Evolutionary conservation across 306 rosid species (phyloP), one percentile per base, ranked within the genome.

Genomic region (Abrus precatorius): DNA sequence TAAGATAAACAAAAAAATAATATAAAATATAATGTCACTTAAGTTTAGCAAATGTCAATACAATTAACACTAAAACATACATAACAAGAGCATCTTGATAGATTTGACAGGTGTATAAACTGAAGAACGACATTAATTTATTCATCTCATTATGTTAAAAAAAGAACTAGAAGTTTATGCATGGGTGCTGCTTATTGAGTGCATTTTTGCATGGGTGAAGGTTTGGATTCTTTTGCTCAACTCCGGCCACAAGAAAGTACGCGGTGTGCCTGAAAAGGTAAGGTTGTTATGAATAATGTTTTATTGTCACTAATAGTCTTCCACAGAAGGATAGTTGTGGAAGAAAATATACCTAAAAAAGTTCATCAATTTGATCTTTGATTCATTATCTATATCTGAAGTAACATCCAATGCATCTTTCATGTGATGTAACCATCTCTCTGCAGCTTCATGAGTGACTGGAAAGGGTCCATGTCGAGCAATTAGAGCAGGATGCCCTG

Each of bases 401-500:
- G 88, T 88, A 70, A 49, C 80, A 66, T 91, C 94, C 81, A 93
- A 59, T 68, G 97, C 97, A 79, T 88, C 89, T 66, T 87, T 87
- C 98, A 95, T 95, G 78, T 95, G 99, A 86, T 82, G 79, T 74
- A 91, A 47, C 98, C 99, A 95, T 82, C 94, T 93, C 86, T 88
- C 91, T 0, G 96, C 98, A 44, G 94, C 96, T 81, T 82, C 75
- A 49, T 78, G 95, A 0, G 98, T 93, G 30, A 95, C 87, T 0
- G 92, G 89, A 86, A 95, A 95, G 54, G 95, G 90, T 29, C 95
- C 88, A 79, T 95, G 98, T 38, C 99, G 87, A 4, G 82, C 93
- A 44, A 93, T 93, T 70, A 95, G 89, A 66, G 99, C 97, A 71
- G 99, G 99, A 82, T 93, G 99, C 50, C 97, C 97, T 95, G 83